These are phyloP conservation scores for Candida labiduridarum DNA, from an alignment of 1,139 yeast genomes.

Conservation along the genomic window DNA sequence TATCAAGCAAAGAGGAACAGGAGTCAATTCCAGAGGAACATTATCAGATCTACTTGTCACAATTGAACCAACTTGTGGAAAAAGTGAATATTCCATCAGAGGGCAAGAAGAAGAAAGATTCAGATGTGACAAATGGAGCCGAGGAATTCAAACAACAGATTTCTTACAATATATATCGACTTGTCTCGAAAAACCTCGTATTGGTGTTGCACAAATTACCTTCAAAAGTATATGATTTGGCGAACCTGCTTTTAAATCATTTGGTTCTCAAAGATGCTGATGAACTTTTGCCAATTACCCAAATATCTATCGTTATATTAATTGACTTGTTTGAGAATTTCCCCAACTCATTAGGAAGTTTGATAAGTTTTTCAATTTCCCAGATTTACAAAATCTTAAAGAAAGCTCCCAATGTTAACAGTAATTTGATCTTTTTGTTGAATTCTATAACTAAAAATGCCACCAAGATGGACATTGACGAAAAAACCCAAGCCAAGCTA, in stretches of 20 bases:
- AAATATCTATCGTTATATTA: conserved; percentile 33
- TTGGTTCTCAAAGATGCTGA: conserved; percentile 25
- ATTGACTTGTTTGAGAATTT: conserved; percentile 42
- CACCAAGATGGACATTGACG: conserved; percentile 43
- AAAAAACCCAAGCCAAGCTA: conserved; percentile 41
- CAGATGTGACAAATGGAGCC: conserved; percentile 5
- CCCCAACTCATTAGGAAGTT: conserved; percentile 41
- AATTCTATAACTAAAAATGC: conserved; percentile 40
- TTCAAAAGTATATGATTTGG: conserved; percentile 41
- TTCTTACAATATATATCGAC: conserved; percentile 30
- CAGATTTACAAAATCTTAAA: conserved; percentile 45
- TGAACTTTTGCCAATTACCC: conserved; percentile 22
- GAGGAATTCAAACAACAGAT: conserved; percentile 7
- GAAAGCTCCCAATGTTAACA: conserved; percentile 31
- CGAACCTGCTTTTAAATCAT: conserved; percentile 38
- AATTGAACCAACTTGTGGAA: conserved; percentile 22
- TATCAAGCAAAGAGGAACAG: conserved; percentile 16
- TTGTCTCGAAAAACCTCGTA: conserved; percentile 34
- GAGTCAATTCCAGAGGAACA: conserved; percentile 18
- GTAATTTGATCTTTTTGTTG: conserved; percentile 35
- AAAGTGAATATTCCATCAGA: conserved; percentile 18
- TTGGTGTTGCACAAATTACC: conserved; percentile 34
- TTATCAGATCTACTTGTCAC: conserved; percentile 19
- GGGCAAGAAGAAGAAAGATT: conserved; percentile 17
- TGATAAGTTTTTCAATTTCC: conserved; percentile 36